Evolutionary conservation across 2,329 filamentous ascomycete genomes (phyloP).

Genomic region (Microascus cirrosus): DNA sequence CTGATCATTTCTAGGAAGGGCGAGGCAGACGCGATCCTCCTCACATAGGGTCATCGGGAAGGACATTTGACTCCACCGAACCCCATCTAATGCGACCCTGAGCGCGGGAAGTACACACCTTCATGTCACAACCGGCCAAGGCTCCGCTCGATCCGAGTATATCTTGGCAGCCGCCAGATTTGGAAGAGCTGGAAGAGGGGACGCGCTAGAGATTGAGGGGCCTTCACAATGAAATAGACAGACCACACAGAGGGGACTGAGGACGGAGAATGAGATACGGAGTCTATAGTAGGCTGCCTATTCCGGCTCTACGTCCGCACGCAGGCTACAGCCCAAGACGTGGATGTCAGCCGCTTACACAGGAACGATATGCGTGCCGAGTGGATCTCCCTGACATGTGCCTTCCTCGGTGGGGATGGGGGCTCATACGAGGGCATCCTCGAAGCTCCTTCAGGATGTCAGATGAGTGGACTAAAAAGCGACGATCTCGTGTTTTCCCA

Average conservation of each 20-base stretch:
- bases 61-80: not conserved
- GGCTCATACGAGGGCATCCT: not conserved
- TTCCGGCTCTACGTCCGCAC: not conserved
- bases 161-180: not conserved
- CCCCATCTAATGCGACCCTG: not conserved
- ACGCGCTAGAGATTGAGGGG: not conserved
- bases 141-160: not conserved
- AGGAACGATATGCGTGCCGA: not conserved
- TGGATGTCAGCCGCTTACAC: not conserved
- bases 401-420: not conserved
- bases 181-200: not conserved
- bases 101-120: not conserved
- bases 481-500: not conserved
- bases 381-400: not conserved
- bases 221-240: not conserved
- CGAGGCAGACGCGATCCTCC: not conserved
- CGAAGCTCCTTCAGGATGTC: not conserved
- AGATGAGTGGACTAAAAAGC: not conserved
- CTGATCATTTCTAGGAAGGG: not conserved
- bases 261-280: not conserved
- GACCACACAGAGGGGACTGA: not conserved
- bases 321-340: not conserved
- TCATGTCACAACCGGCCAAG: not conserved
- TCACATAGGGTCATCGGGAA: not conserved
- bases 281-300: not conserved